Evolutionary conservation across 148 eudicot genomes (phyloP).

Genomic region (Camellia sinensis): DNA sequence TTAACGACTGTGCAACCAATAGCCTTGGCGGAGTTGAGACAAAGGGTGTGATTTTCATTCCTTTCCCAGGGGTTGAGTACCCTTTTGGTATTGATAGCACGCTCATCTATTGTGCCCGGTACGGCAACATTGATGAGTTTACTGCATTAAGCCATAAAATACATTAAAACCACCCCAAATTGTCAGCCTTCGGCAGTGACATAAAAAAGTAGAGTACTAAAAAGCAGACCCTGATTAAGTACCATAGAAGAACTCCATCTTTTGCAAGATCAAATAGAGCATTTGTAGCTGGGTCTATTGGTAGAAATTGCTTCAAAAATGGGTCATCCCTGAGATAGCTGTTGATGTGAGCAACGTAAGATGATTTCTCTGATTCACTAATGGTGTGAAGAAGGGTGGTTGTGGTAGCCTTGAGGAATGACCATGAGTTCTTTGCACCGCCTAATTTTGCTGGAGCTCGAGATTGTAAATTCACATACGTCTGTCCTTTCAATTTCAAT

Average conservation of each 20-base stretch:
- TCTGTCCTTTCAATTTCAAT: slow-evolving; percentile 55
- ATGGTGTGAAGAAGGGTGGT: slow-evolving; percentile 93
- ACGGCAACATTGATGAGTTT: slow-evolving; percentile 97
- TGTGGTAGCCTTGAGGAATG: slow-evolving; percentile 80
- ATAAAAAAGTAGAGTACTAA: background rate
- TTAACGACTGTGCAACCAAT: slow-evolving; percentile 98
- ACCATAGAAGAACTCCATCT: slow-evolving; percentile 99
- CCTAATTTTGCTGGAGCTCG: slow-evolving; percentile 65
- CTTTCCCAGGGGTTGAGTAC: slow-evolving; percentile 96
- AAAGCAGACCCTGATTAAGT: slow-evolving; percentile 25
- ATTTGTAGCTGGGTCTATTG: slow-evolving; percentile 64
- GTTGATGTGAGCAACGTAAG: slow-evolving; percentile 90
- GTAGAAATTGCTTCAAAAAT: slow-evolving; percentile 87
- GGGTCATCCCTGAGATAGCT: slow-evolving; percentile 93
- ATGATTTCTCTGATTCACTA: slow-evolving; percentile 73
- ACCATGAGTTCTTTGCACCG: slow-evolving; percentile 57
- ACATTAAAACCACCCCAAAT: slow-evolving; percentile 14
- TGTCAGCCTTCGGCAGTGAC: background rate
- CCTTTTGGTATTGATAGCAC: slow-evolving; percentile 84
- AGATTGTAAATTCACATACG: slow-evolving; percentile 67
- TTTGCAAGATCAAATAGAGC: slow-evolving; percentile 83
- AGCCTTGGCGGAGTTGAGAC: slow-evolving; percentile 98
- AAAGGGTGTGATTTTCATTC: slow-evolving; percentile 94
- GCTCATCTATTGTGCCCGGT: slow-evolving; percentile 86
- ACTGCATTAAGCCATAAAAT: slow-evolving; percentile 48